A percentile compares a stretch with the other conserved stretches of the same genome.
These are phyloP conservation scores for Hydnum rufescens DNA, from an alignment of 768 basidiomycete species.

Conservation along the genomic window DNA sequence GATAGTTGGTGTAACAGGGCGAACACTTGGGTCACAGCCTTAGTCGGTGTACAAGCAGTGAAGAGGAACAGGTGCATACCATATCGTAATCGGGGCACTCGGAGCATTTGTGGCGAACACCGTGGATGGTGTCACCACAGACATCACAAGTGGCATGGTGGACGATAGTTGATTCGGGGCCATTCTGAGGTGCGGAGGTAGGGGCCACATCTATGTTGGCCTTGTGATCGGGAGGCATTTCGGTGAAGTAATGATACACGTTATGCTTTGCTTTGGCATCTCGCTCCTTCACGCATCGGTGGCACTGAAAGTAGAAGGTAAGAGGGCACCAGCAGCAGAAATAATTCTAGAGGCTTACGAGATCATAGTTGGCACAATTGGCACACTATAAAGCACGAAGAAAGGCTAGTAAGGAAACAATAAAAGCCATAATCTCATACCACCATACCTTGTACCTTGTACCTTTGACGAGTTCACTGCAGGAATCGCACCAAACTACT, in stretches of 20 bases:
- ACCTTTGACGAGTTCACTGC: slow-evolving; percentile 14
- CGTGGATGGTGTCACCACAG: slow-evolving; percentile 37
- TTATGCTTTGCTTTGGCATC: slow-evolving; percentile 1
- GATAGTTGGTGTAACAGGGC: background rate
- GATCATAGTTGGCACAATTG: slow-evolving; percentile 8
- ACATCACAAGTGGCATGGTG: slow-evolving; percentile 31
- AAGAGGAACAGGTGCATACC: background rate
- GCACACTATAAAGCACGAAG: slow-evolving; percentile 8
- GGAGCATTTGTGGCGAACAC: slow-evolving; percentile 60
- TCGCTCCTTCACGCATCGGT: slow-evolving; percentile 7
- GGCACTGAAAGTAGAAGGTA: slow-evolving; percentile 1
- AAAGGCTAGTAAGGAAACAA: slow-evolving; percentile 10
- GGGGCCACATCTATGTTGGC: slow-evolving; percentile 1
- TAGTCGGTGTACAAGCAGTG: background rate
- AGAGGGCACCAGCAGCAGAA: background rate
- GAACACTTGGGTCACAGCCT: background rate
- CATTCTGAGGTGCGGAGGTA: background rate
- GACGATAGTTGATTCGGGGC: slow-evolving; percentile 6
- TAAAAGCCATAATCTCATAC: no score
- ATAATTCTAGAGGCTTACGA: background rate
- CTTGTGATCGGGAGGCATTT: slow-evolving; percentile 3
- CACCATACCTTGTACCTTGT: slow-evolving; percentile 16
- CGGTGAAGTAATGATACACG: slow-evolving; percentile 3
- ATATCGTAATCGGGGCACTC: slow-evolving; percentile 41
- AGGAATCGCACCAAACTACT: slow-evolving; percentile 16